Percentiles rank a stretch among this genome's conserved stretches.
phyloP scores from a whole-genome alignment of 2,329 filamentous ascomycete genomes.

The Sporothrix protearum region DNA sequence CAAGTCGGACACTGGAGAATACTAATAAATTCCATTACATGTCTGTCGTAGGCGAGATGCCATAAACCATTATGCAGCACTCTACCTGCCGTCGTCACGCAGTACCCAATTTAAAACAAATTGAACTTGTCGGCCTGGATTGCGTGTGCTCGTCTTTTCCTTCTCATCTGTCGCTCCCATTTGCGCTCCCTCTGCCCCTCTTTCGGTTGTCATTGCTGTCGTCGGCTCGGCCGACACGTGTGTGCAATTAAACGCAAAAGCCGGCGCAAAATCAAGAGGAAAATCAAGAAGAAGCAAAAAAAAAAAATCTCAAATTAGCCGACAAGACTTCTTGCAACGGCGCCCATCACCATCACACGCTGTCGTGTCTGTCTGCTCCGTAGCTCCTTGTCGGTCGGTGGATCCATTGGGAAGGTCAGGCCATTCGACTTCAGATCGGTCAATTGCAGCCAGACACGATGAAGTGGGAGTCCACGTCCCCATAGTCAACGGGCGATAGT shows the following conservation, averaged over 20 bases:
- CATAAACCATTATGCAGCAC: background rate
- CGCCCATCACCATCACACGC: background rate
- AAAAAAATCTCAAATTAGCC: background rate
- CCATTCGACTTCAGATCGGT: background rate
- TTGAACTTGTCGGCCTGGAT: background rate
- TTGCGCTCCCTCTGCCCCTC: background rate
- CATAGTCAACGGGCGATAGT: background rate
- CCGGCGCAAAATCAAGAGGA: background rate
- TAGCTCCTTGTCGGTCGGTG: background rate
- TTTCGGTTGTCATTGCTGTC: background rate
- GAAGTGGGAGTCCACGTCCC: background rate
- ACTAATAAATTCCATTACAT: background rate
- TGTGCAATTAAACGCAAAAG: background rate
- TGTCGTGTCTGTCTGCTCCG: background rate
- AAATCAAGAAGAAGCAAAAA: too few species aligned
- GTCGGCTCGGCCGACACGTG: background rate
- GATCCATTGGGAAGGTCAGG: background rate
- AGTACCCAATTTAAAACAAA: background rate
- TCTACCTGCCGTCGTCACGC: background rate
- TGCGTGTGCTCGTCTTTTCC: background rate
- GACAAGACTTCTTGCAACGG: background rate
- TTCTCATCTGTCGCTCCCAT: background rate
- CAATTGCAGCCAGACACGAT: background rate
- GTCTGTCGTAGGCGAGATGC: background rate
- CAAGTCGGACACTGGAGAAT: background rate